Conservation (phyloP, 2,329 filamentous ascomycete species). For the Trichoderma brevicompactum region DNA sequence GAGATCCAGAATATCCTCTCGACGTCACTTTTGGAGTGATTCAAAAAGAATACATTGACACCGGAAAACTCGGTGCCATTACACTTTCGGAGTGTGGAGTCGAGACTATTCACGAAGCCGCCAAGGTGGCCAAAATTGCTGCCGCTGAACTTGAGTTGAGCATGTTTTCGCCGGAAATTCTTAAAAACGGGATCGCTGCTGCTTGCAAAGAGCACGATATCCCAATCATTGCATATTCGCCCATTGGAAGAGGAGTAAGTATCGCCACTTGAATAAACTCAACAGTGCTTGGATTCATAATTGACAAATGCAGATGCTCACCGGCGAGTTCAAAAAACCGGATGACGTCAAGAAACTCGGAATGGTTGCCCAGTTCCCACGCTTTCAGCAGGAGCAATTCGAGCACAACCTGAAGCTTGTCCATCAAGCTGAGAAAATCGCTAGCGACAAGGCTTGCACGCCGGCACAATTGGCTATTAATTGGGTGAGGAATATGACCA, state of each 20-base stretch:
- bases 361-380: constrained; percentile 47
- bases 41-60: constrained; percentile 55
- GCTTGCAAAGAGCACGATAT: constrained; percentile 67
- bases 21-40: constrained; percentile 50
- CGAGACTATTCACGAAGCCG: constrained; percentile 54
- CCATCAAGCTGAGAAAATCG: constrained; percentile 59
- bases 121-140: constrained; percentile 49
- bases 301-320: constrained; percentile 37
- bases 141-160: constrained; percentile 62
- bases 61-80: constrained; percentile 57
- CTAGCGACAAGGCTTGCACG: constrained; percentile 63
- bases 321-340: constrained; percentile 36
- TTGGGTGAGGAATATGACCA: constrained; percentile 61
- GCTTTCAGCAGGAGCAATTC: constrained; percentile 67
- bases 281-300: background rate
- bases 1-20: constrained; percentile 55
- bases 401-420: constrained; percentile 67
- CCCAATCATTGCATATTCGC: constrained; percentile 69
- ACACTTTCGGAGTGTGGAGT: constrained; percentile 56
- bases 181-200: constrained; percentile 57
- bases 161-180: constrained; percentile 53
- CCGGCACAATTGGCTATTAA: constrained; percentile 69
- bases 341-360: constrained; percentile 35
- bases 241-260: constrained; percentile 38
- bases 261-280: background rate